Evolutionary conservation across 768 basidiomycete genomes (phyloP), one percentile per base, ranked within the genome.

Genomic region (Clavaria fumosa): DNA sequence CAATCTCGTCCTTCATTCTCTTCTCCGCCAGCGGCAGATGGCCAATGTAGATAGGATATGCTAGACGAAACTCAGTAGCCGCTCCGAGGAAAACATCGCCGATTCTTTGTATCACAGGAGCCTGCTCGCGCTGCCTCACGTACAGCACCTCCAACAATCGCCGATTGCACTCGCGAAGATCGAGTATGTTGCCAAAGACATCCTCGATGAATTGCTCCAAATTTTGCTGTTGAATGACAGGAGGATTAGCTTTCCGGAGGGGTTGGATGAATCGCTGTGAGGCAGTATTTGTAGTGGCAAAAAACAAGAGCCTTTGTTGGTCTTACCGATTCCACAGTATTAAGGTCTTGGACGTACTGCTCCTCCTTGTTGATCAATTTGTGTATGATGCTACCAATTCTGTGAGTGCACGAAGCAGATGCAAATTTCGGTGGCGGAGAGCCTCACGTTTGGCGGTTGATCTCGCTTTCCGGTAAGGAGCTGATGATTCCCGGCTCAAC

Each of bases 31-130:
- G 58, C 1, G 86, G 88, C 31, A 88, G 67, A 54, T 83, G 78
- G 1, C 83, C 85, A 23, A 86, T 69, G 47, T 91, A 95, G 4
- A 68, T 69, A 2, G 88, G 84, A 51, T 97, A 97, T 2, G 79
- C 77, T 23, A 76, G 62, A 30, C 84, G 69, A 60, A 95, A 95
- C 48, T 90, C 83, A 4, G 82, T 72, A 1, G 89, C 90, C 4
- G 82, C 79, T 19, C 78, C 72, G 26, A 95, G 62, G 53, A 93
- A 86, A 33, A 95, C 72, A 50, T 93, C 89, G 0, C 93, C 91
- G 17, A 96, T 82, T 28, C 70, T 67, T 43, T 75, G 69, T 23
- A 97, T 84, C 37, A 95, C 69, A 0, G 82, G 79, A 0, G 69
- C 71, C 43, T 90, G 79, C 51, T 95, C 89, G 44, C 59, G 78